Percentiles rank a stretch among this genome's conserved stretches.
These are phyloP conservation scores for Tritrichomonas musculus DNA, from an alignment of 208 protist species.

Conservation along the genomic window DNA sequence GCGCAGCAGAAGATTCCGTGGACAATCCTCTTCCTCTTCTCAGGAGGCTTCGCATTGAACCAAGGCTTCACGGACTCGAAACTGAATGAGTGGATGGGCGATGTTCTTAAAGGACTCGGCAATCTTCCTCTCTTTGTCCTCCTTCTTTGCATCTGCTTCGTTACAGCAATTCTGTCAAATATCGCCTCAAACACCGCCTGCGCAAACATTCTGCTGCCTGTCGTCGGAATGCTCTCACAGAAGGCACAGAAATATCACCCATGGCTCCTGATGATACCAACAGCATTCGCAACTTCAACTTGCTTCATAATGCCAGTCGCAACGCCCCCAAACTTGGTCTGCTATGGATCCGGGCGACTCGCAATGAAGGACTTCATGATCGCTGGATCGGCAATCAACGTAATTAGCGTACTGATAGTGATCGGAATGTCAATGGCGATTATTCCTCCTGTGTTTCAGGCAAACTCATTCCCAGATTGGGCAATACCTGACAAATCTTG, in stretches of 20 bases:
- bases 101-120: neutral
- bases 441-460: neutral
- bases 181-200: slow-evolving; percentile 37
- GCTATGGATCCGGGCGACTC: slow-evolving; percentile 39
- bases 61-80: slow-evolving; percentile 35
- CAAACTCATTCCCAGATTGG: neutral
- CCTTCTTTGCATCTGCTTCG: neutral
- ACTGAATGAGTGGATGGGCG: neutral
- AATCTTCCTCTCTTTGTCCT: neutral
- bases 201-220: slow-evolving; percentile 38
- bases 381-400: neutral
- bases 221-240: slow-evolving; percentile 5
- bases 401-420: neutral
- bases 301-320: slow-evolving; percentile 45
- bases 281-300: slow-evolving; percentile 10
- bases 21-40: slow-evolving; percentile 42
- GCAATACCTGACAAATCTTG: too few relatives aligned
- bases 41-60: slow-evolving; percentile 45
- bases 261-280: slow-evolving; percentile 42
- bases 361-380: slow-evolving; percentile 24
- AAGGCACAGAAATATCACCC: slow-evolving; percentile 36
- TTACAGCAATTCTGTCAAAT: neutral
- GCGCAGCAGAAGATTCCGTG: slow-evolving; percentile 40
- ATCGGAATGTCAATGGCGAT: neutral
- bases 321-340: slow-evolving; percentile 45